Conservation (phyloP, 208 protist genomes). For the Leishmania gerbilli region DNA sequence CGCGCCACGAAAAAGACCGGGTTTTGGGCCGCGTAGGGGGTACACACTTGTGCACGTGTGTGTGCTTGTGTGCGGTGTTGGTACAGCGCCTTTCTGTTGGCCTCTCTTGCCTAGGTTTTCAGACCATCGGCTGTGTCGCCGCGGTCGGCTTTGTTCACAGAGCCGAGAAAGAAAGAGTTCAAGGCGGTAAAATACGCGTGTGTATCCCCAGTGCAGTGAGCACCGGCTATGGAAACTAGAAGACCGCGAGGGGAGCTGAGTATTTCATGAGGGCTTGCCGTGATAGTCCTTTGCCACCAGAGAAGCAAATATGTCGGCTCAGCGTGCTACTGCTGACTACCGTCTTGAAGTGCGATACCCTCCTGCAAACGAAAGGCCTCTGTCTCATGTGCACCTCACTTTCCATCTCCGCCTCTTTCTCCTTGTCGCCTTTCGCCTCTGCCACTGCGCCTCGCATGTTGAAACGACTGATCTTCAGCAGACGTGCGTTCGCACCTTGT, state of each 20-base stretch:
- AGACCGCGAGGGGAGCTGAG: too few species aligned
- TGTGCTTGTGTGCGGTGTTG: not conserved
- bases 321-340: not conserved
- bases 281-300: too few species aligned
- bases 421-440: not conserved
- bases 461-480: not conserved
- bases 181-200: not conserved
- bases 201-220: not conserved
- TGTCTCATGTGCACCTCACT: not conserved
- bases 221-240: not conserved
- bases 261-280: not conserved
- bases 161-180: not conserved
- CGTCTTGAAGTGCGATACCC: not conserved
- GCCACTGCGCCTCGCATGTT: not conserved
- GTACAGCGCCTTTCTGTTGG: not conserved
- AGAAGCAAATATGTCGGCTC: not conserved
- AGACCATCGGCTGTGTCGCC: not conserved
- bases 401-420: not conserved
- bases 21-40: conserved; percentile 77
- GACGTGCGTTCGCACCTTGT: not conserved
- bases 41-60: not conserved
- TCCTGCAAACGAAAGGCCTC: not conserved
- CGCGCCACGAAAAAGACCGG: conserved; percentile 84
- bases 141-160: not conserved
- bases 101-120: not conserved